Percentiles rank a stretch among this genome's conserved stretches.
Conservation (phyloP, 106 monocot genomes). For the Apostasia shenzhenica region DNA sequence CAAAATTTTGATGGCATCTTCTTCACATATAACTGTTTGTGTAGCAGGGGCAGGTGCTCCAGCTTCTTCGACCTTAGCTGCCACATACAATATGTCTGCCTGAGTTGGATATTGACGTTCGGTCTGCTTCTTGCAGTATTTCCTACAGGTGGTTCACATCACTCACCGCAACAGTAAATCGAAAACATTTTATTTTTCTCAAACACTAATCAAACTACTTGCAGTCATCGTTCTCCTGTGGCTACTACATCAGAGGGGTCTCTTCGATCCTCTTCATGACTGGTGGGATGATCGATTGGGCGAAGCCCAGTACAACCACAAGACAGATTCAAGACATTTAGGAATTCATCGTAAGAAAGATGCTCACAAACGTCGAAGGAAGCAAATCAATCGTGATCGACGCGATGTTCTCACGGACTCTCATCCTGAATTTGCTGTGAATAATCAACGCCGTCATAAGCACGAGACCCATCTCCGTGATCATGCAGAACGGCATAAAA, state of each 20-base stretch:
- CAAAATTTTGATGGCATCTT: not conserved
- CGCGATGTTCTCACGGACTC: constrained; percentile 15
- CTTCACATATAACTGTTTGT: constrained; percentile 2
- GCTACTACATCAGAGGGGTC: constrained; percentile 88
- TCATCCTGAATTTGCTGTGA: not conserved
- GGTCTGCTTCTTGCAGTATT: constrained; percentile 55
- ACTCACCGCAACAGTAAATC: not conserved
- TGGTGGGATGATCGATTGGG: constrained; percentile 50
- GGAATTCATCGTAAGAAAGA: constrained; percentile 13
- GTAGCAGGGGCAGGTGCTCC: constrained; percentile 50
- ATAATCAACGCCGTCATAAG: constrained; percentile 14
- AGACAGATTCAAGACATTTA: constrained; percentile 7
- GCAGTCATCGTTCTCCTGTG: constrained; percentile 66
- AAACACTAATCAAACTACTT: not conserved
- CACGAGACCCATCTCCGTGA: constrained; percentile 16
- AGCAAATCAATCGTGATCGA: constrained; percentile 10
- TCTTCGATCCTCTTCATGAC: constrained; percentile 70
- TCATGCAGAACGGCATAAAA: constrained; percentile 23
- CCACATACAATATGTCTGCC: constrained; percentile 73
- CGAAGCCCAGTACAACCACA: constrained; percentile 10
- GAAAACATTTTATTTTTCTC: not conserved
- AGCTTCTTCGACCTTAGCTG: constrained; percentile 74
- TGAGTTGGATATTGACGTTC: constrained; percentile 77
- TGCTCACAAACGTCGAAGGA: constrained; percentile 4
- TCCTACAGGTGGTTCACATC: constrained; percentile 48